Percentiles rank a stretch among this genome's conserved stretches.
phyloP scores from a whole-genome alignment of 148 eudicot genomes.

The Hydrangea macrophylla region DNA sequence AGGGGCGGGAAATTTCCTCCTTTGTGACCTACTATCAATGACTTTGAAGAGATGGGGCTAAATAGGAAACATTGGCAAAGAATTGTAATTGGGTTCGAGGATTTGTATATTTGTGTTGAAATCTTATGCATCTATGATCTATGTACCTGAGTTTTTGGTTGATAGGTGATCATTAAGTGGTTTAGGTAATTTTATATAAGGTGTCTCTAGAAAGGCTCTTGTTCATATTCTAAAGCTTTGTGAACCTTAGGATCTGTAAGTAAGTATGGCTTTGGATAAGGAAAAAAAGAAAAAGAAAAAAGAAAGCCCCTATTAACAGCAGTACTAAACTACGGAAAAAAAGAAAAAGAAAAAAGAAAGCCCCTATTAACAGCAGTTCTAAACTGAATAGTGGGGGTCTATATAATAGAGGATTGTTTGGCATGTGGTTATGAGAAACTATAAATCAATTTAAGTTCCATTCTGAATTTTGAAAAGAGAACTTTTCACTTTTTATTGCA shows the following conservation, averaged over 20 bases:
- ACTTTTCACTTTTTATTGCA: slow-evolving; percentile 23
- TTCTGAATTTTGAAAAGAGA: neutral
- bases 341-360: too few relatives aligned
- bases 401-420: neutral
- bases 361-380: neutral
- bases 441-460: neutral
- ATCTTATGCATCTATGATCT: neutral
- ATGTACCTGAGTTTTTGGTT: neutral
- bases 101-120: too few relatives aligned
- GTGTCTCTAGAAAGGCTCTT: neutral
- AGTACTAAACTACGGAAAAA: too few relatives aligned
- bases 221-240: neutral
- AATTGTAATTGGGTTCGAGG: neutral
- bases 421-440: neutral
- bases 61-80: neutral
- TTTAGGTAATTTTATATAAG: too few relatives aligned
- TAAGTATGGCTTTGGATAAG: neutral
- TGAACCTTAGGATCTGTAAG: neutral
- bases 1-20: too few relatives aligned
- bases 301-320: neutral
- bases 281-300: too few relatives aligned
- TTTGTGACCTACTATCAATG: too few relatives aligned
- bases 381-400: neutral
- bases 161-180: too few relatives aligned
- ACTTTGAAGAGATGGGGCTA: too few relatives aligned